Base-by-base conservation (phyloP, 2,329 filamentous ascomycete species). In the Didymella pinodella region DNA sequence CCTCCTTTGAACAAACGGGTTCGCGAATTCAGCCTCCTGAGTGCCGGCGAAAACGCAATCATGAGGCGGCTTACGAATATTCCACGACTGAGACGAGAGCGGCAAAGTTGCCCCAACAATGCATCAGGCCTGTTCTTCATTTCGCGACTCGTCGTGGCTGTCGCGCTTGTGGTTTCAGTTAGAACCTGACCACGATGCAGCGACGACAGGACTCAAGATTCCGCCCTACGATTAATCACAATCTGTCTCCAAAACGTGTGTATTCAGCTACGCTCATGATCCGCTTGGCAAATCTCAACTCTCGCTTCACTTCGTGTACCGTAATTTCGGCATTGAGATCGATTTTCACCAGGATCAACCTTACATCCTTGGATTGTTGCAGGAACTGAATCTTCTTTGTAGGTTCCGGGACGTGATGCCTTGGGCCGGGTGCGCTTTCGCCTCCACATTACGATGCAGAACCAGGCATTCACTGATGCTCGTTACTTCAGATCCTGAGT, bases 101-200 rank as follows among this genome's bases (percentile, higher is more conserved):
- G 56, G 49, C 49, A 54, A 40, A 46, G 7, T 46, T 58, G 26
- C 49, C 56, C 26, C 38, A 45, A 28, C 49, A 26, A 18, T 26
- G 31, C 10, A 26, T 34, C 20, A 22, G 32, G 38, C 31, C 48
- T 44, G 28, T 22, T n/a, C 31, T 10, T n/a, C 44, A 53, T 31
- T 18, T 16, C 22, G 38, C 26, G 38, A 38, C n/a, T 52, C 45
- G n/a, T 53, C 44, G 45, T 36, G 32, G 40, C 29, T 58, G 55
- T 52, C 38, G 49, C 56, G 46, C 56, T 54, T 54, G 34, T 43
- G n/a, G 56, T 54, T 54, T 58, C 49, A 58, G 40, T 32, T 28
- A 46, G 20, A 48, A 57, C 20, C 48, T 43, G 32, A 51, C 49
- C 40, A 18, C 32, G 31, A 40, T 20, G 45, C 38, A 31, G 26